Conservation (phyloP, 441 rosid species). For the Melastoma candidum region DNA sequence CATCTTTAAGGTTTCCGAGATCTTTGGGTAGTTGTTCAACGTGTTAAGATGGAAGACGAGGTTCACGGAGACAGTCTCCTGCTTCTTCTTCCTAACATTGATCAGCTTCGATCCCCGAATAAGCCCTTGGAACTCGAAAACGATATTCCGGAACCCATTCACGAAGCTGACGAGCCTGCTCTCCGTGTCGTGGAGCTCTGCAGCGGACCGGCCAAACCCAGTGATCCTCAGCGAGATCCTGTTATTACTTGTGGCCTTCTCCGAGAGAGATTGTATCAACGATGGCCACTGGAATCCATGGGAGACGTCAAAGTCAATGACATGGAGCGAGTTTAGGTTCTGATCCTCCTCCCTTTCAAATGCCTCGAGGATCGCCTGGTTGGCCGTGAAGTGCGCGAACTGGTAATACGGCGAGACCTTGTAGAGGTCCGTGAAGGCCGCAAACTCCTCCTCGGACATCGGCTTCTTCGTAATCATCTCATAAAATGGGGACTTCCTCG, state of each 20-base stretch:
- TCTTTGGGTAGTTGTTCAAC: slow-evolving; percentile 14
- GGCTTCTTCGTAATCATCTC: slow-evolving; percentile 49
- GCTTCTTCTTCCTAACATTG: slow-evolving; percentile 31
- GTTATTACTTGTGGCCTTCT: slow-evolving; percentile 29
- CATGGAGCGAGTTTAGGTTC: slow-evolving; percentile 36
- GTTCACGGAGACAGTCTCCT: slow-evolving; percentile 48
- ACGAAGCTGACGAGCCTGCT: slow-evolving; percentile 41
- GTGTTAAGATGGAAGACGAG: slow-evolving; percentile 39
- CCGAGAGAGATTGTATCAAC: slow-evolving; percentile 53
- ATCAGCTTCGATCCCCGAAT: slow-evolving; percentile 26
- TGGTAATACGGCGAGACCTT: slow-evolving; percentile 55
- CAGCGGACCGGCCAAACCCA: slow-evolving; percentile 32
- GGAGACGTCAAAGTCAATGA: slow-evolving; percentile 47
- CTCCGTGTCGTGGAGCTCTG: slow-evolving; percentile 50
- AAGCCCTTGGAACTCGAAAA: slow-evolving; percentile 48
- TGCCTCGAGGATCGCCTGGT: slow-evolving; percentile 46
- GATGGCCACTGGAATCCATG: slow-evolving; percentile 72
- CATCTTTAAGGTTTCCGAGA: slow-evolving; percentile 34
- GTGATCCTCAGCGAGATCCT: slow-evolving; percentile 36
- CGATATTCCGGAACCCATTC: slow-evolving; percentile 31
- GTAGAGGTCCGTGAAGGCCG: slow-evolving; percentile 46
- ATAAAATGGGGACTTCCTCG: slow-evolving; percentile 43
- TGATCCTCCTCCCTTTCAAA: slow-evolving; percentile 35
- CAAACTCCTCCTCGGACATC: slow-evolving; percentile 34
- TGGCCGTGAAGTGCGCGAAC: slow-evolving; percentile 66